Evolutionary conservation across 2,329 filamentous ascomycete genomes (phyloP).

Genomic region (Neurospora sp.): DNA sequence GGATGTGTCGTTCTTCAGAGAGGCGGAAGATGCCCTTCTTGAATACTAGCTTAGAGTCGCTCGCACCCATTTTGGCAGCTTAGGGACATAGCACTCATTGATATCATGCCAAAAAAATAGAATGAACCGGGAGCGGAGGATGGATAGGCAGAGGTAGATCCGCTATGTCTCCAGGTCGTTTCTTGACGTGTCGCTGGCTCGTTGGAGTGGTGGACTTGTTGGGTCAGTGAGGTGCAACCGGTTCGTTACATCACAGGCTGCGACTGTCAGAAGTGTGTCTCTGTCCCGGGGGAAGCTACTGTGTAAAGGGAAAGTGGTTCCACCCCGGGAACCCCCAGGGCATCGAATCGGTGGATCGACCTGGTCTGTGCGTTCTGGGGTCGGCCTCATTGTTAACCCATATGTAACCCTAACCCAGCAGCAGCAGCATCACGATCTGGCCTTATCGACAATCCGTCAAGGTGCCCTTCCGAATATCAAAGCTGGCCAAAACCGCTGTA

Average conservation of each 20-base stretch:
- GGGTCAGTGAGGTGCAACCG: slow-evolving; percentile 1
- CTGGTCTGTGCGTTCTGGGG: background rate
- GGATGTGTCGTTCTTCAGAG: slow-evolving; percentile 82
- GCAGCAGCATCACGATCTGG: slow-evolving; percentile 15
- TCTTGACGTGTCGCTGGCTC: slow-evolving; percentile 2
- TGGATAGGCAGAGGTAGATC: background rate
- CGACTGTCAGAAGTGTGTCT: background rate
- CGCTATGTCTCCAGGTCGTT: background rate
- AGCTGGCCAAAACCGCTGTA: slow-evolving; percentile 6
- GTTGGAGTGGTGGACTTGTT: slow-evolving; percentile 4
- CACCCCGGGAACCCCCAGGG: background rate
- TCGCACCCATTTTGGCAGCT: slow-evolving; percentile 69
- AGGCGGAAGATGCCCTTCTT: slow-evolving; percentile 96
- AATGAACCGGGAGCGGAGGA: background rate
- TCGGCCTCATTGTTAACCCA: background rate
- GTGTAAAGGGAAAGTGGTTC: background rate
- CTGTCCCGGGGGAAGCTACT: background rate
- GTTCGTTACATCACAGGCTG: slow-evolving; percentile 8
- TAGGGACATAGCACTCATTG: slow-evolving; percentile 10
- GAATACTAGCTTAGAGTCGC: slow-evolving; percentile 97
- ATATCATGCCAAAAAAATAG: background rate
- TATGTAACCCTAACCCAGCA: background rate
- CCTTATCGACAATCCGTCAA: slow-evolving; percentile 12
- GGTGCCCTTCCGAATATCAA: background rate
- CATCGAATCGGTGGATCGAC: background rate